phyloP scores from a whole-genome alignment of 345 rosid genomes.

The Tarenaya hassleriana region DNA sequence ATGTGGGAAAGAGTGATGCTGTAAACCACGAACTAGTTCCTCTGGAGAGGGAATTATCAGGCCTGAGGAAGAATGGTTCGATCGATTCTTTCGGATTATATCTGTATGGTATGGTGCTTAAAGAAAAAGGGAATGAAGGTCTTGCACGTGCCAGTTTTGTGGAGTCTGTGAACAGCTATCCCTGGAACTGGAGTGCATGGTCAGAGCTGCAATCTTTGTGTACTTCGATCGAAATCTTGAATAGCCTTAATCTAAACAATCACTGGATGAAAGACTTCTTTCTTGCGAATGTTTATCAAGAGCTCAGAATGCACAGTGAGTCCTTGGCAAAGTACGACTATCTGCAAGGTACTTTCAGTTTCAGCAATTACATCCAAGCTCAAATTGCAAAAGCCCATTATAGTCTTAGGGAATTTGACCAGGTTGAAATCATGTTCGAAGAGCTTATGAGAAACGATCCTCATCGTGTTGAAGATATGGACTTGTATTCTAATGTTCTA shows the following conservation, averaged over 20 bases:
- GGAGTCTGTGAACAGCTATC: constrained; percentile 89
- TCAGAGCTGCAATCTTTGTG: constrained; percentile 81
- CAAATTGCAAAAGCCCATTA: constrained; percentile 91
- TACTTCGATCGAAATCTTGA: constrained; percentile 59
- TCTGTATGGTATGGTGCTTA: constrained; percentile 81
- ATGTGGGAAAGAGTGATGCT: constrained; percentile 24
- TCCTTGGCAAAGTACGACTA: constrained; percentile 65
- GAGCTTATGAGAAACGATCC: constrained; percentile 81
- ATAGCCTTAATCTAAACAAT: constrained; percentile 59
- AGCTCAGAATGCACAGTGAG: constrained; percentile 83
- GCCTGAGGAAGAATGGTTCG: constrained; percentile 55
- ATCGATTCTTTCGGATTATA: constrained; percentile 85
- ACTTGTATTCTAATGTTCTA: constrained; percentile 89
- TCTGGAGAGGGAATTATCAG: constrained; percentile 75
- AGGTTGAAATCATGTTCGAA: constrained; percentile 91
- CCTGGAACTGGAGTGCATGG: constrained; percentile 99
- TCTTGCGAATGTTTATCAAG: constrained; percentile 77
- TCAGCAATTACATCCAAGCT: constrained; percentile 86
- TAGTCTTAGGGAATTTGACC: constrained; percentile 87
- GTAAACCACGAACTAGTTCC: constrained; percentile 69
- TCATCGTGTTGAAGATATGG: constrained; percentile 90
- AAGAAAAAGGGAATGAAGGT: constrained; percentile 75
- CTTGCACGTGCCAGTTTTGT: constrained; percentile 67
- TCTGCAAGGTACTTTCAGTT: constrained; percentile 65
- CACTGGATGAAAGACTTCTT: constrained; percentile 99